Evolutionary conservation across 768 basidiomycete genomes (phyloP), one percentile per base, ranked within the genome.

Genomic region (Boletales sp.): DNA sequence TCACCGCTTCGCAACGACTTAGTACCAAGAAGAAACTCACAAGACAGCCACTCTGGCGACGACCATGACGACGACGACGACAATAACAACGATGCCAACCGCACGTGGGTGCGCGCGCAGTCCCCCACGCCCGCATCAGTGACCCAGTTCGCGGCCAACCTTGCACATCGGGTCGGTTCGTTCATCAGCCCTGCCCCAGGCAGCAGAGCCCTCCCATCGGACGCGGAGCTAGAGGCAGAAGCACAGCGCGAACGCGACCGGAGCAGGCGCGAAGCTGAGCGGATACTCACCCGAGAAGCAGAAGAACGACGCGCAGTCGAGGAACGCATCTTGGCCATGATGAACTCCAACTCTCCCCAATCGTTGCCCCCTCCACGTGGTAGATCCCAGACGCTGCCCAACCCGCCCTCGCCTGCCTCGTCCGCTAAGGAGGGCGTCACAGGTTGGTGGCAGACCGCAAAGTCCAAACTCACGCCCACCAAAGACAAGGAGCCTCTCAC

Each of bases 211-310:
- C 69, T 78, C 18, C 86, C 79, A 2, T 80, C 84, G 2, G 87
- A 90, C 60, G 87, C 84, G 1, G 87, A 93, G 62, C 68, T 93
- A 9, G 90, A 91, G 67, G 87, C 86, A 3, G 86, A 90, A 54
- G 89, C 87, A 9, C 79, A 85, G 51, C 72, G 81, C 25, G 89
- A 91, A 63, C 80, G 90, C 39, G 90, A 91, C 57, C 71, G 75
- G 38, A 86, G 84, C 56, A 72, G 90, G 50, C 74, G 81, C 35
- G 88, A 91, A 63, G 90, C 90, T 1, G 90, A 92, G 64, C 76
- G 74, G 1, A 92, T 92, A 55, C 69, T 92, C 28, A 83, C 76
- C 0, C 74, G 68, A 46, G 90, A 92, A 65, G 83, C 87, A 0
- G 77, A 83, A 46, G 84, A 88, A 55, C 72, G 87, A 17, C 78